Percentiles rank a stretch among this genome's conserved stretches.
phyloP scores from a whole-genome alignment of 2,329 filamentous ascomycete genomes.

The Microsporum canis region DNA sequence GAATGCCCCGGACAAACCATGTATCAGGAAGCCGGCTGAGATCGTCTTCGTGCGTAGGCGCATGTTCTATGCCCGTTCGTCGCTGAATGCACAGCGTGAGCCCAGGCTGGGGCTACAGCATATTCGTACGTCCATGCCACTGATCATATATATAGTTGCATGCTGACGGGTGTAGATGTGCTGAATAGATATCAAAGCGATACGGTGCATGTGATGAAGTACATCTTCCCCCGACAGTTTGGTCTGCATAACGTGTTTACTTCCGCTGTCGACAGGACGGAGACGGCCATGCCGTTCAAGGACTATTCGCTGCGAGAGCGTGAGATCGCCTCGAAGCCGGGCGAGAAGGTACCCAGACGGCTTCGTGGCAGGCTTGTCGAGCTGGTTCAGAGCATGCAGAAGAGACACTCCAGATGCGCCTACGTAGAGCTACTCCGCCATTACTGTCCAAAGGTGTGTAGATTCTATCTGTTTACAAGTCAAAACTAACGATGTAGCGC shows the following conservation, averaged over 20 bases:
- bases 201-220: slow-evolving; percentile 68
- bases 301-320: slow-evolving; percentile 79
- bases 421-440: slow-evolving; percentile 68
- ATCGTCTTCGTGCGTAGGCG: slow-evolving; percentile 70
- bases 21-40: slow-evolving; percentile 34
- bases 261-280: slow-evolving; percentile 49
- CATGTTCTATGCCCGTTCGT: slow-evolving; percentile 73
- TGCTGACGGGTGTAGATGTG: slow-evolving; percentile 49
- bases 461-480: not conserved
- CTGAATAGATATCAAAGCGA: slow-evolving; percentile 59
- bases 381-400: slow-evolving; percentile 58
- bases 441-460: slow-evolving; percentile 57
- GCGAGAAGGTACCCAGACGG: slow-evolving; percentile 30
- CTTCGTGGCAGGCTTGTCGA: slow-evolving; percentile 51
- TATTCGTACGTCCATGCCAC: slow-evolving; percentile 54
- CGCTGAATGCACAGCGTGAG: slow-evolving; percentile 54
- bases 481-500: slow-evolving; percentile 6
- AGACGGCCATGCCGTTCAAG: slow-evolving; percentile 63
- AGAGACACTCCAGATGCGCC: slow-evolving; percentile 60
- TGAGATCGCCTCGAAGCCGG: slow-evolving; percentile 48
- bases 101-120: slow-evolving; percentile 66
- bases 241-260: slow-evolving; percentile 87
- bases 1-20: not conserved
- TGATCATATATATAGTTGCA: not conserved
- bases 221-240: slow-evolving; percentile 89